phyloP scores from a whole-genome alignment of 345 rosid genomes.

The Balakata baccata region DNA sequence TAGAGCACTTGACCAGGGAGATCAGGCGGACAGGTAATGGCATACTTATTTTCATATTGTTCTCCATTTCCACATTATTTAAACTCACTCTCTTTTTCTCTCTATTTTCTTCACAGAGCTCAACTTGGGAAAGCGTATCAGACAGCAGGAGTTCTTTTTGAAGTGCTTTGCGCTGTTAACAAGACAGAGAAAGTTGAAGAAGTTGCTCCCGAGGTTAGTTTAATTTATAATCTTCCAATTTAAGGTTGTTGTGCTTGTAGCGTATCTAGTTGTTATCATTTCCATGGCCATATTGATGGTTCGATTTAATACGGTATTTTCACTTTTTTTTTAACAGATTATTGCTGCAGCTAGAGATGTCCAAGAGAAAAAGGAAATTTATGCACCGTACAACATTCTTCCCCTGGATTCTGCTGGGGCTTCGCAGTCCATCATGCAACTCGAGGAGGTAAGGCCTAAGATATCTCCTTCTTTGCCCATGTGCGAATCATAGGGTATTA shows the following conservation, averaged over 20 bases:
- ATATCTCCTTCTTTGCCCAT: slow-evolving; percentile 12
- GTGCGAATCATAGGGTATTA: neutral
- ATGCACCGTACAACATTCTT: slow-evolving; percentile 94
- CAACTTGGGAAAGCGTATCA: slow-evolving; percentile 98
- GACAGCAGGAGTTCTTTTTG: slow-evolving; percentile 97
- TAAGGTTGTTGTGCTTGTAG: neutral
- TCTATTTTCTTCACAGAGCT: slow-evolving; percentile 54
- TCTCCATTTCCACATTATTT: slow-evolving; percentile 1
- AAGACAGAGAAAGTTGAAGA: slow-evolving; percentile 98
- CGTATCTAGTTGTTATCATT: neutral
- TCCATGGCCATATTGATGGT: neutral
- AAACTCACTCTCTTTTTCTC: neutral
- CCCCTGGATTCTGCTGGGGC: slow-evolving; percentile 96
- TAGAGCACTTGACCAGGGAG: slow-evolving; percentile 87
- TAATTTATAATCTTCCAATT: slow-evolving; percentile 8
- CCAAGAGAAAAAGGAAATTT: slow-evolving; percentile 96
- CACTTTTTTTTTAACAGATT: slow-evolving; percentile 50
- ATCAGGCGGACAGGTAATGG: slow-evolving; percentile 88
- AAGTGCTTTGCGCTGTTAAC: slow-evolving; percentile 96
- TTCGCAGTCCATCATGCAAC: slow-evolving; percentile 89
- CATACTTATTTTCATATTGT: slow-evolving; percentile 7
- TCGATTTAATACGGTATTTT: neutral
- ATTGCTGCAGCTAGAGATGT: slow-evolving; percentile 97
- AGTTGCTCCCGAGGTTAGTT: slow-evolving; percentile 96
- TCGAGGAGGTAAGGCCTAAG: slow-evolving; percentile 67